phyloP scores from a whole-genome alignment of 495 filamentous ascomycete genomes.

The Corynascus novoguineensis region DNA sequence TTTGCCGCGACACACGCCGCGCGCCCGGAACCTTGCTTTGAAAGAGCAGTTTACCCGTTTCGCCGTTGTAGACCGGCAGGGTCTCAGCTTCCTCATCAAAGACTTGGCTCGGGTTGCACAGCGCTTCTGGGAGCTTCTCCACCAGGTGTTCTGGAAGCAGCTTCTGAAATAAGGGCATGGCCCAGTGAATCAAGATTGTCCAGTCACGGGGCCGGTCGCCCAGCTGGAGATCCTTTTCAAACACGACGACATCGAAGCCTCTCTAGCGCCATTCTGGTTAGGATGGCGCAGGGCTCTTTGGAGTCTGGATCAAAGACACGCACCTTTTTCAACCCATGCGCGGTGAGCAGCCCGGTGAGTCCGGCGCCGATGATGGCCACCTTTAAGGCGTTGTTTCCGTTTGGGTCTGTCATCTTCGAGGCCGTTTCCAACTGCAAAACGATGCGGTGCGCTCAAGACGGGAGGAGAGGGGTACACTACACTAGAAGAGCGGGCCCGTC shows the following conservation, averaged over 20 bases:
- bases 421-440: not conserved
- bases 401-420: not conserved
- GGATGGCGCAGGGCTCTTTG: not conserved
- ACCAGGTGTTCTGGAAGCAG: conserved; percentile 38
- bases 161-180: conserved; percentile 23
- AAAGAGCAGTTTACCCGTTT: conserved; percentile 43
- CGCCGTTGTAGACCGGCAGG: conserved; percentile 41
- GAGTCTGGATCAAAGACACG: not conserved
- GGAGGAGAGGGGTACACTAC: too few relatives aligned
- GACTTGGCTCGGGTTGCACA: conserved; percentile 36
- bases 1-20: conserved; percentile 43
- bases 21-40: conserved; percentile 34
- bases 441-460: not conserved
- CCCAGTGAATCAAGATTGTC: conserved; percentile 56
- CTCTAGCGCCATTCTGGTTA: conserved; percentile 31
- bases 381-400: not conserved
- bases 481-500: not conserved
- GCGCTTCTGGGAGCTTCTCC: conserved; percentile 30
- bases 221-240: conserved; percentile 40
- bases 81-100: conserved; percentile 32
- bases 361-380: conserved; percentile 47
- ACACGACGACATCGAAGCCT: conserved; percentile 45
- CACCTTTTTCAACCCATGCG: conserved; percentile 45
- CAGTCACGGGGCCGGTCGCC: conserved; percentile 47
- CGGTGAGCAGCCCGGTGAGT: conserved; percentile 44